Percentiles rank a stretch among this genome's conserved stretches.
These are phyloP conservation scores for Acacia confusa DNA, from an alignment of 306 rosid genomes.

Conservation along the genomic window DNA sequence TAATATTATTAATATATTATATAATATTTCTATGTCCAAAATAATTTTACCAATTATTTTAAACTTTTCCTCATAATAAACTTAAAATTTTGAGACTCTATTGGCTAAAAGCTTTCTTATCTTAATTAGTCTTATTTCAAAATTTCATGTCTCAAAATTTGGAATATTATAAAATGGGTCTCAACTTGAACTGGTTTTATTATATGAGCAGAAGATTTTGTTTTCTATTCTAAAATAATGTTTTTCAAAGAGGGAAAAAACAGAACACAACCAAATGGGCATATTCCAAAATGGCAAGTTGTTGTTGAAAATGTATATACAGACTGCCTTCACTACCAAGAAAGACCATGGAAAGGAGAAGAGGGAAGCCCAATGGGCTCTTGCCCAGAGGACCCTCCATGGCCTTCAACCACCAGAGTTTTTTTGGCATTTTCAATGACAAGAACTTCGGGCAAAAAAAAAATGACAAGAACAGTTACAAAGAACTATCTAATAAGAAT, in stretches of 20 bases:
- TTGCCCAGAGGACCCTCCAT: slow-evolving; percentile 93
- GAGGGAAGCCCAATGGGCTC: slow-evolving; percentile 99
- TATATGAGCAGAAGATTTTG: background rate
- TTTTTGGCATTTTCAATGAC: slow-evolving; percentile 56
- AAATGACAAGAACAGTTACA: slow-evolving; percentile 88
- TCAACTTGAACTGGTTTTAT: background rate
- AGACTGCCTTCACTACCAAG: slow-evolving; percentile 99
- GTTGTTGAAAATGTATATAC: slow-evolving; percentile 28
- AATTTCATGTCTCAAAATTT: too few species aligned
- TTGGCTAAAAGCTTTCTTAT: too few species aligned
- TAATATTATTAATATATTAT: too few species aligned
- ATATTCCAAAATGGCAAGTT: background rate
- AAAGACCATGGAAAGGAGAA: slow-evolving; percentile 92
- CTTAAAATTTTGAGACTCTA: too few species aligned
- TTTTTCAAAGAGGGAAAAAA: background rate
- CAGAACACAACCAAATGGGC: background rate
- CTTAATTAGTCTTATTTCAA: too few species aligned
- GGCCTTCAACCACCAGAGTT: slow-evolving; percentile 95
- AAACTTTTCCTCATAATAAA: too few species aligned
- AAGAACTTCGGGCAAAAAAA: too few species aligned
- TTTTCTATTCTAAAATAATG: background rate
- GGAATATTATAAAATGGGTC: too few species aligned
- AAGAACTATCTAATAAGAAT: slow-evolving; percentile 94
- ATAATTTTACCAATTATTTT: too few species aligned
- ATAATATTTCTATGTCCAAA: too few species aligned